phyloP scores from a whole-genome alignment of 2,329 filamentous ascomycete species.

The Didymella segeticola region DNA sequence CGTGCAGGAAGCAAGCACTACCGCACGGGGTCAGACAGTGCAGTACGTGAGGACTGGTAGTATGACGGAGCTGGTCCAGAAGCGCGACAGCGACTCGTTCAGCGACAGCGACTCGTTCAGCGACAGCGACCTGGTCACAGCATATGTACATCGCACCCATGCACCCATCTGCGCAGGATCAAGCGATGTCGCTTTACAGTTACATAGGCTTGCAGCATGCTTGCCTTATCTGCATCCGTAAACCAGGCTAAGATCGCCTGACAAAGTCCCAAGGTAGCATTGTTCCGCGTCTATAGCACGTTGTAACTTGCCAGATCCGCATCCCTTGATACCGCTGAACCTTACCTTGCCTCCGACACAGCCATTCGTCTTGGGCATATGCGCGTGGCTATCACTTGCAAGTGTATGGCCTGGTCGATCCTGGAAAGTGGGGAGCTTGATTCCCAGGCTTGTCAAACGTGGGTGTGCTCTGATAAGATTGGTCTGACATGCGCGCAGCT shows the following conservation, averaged over 20 bases:
- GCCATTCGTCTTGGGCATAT: not conserved
- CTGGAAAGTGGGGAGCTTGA: conserved; percentile 17
- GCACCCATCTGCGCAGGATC: conserved; percentile 4
- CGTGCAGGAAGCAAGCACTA: not conserved
- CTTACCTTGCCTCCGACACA: conserved; percentile 14
- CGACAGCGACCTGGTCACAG: not conserved
- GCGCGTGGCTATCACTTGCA: conserved; percentile 7
- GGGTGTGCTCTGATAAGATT: conserved; percentile 8
- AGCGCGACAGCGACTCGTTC: not conserved
- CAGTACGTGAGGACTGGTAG: not conserved
- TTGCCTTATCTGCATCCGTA: conserved; percentile 15
- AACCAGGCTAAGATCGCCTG: conserved; percentile 8
- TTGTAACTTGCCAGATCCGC: conserved; percentile 3
- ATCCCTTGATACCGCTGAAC: conserved; percentile 8
- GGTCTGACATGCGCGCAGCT: not conserved
- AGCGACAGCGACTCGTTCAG: not conserved
- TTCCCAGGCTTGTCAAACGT: conserved; percentile 3
- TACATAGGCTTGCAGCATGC: conserved; percentile 23
- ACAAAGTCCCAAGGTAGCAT: conserved; percentile 23
- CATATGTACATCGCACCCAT: conserved; percentile 20
- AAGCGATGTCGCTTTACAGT: conserved; percentile 23
- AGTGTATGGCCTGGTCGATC: conserved; percentile 17
- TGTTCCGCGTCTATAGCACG: conserved; percentile 10
- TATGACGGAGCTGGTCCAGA: not conserved
- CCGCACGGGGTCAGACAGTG: not conserved